These are phyloP conservation scores for Saturnispora gosingensis DNA, from an alignment of 805 yeast species.

Conservation along the genomic window DNA sequence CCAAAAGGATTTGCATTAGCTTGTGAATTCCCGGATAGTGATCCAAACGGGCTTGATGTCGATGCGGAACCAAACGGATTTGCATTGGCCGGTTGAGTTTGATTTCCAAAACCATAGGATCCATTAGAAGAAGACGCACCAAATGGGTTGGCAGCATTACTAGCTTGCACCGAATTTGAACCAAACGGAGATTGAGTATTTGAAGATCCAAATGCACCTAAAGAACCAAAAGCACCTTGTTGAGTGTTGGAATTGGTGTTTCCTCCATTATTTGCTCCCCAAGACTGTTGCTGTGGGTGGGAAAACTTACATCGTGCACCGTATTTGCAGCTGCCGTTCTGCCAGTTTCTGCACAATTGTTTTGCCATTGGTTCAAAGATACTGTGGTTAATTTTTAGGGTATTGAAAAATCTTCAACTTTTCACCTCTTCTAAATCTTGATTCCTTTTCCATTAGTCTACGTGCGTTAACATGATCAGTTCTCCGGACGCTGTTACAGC, in stretches of 20 bases:
- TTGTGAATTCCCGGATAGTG: neutral
- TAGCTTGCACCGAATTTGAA: neutral
- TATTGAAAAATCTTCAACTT: neutral
- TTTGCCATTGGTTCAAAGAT: slow-evolving; percentile 1
- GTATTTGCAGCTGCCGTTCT: neutral
- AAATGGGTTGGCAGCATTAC: neutral
- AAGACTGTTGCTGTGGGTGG: neutral
- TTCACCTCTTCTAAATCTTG: neutral
- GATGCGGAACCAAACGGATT: neutral
- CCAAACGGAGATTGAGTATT: neutral
- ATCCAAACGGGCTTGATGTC: neutral
- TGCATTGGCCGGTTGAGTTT: neutral
- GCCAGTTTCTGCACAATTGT: slow-evolving; percentile 1
- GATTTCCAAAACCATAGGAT: neutral
- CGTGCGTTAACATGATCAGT: neutral
- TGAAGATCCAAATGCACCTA: slow-evolving; percentile 1
- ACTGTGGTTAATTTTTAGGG: neutral
- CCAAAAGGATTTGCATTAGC: slow-evolving; percentile 1
- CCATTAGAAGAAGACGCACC: neutral
- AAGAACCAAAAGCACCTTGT: neutral
- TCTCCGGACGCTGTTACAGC: neutral
- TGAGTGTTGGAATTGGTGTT: neutral
- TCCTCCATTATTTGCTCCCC: neutral
- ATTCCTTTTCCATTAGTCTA: neutral
- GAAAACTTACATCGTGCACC: slow-evolving; percentile 2